phyloP scores from a whole-genome alignment of 225 moss, liverwort and hornwort genomes.

The Sphagnum contortum region DNA sequence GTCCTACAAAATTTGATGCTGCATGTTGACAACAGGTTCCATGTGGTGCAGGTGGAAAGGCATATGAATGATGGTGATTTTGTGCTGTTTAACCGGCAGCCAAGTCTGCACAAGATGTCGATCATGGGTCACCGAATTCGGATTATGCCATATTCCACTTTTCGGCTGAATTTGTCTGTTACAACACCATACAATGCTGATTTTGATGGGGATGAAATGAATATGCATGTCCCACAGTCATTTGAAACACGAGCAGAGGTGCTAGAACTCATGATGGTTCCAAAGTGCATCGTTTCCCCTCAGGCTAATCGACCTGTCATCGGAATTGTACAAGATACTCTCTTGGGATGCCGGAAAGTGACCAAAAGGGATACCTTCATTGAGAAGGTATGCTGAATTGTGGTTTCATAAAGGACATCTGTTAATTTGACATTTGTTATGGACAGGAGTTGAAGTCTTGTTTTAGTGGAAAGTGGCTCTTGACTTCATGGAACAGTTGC shows the following conservation, averaged over 20 bases:
- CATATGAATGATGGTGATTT: slow-evolving; percentile 98
- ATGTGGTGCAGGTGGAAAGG: slow-evolving; percentile 76
- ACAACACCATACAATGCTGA: slow-evolving; percentile 99
- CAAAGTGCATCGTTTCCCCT: slow-evolving; percentile 97
- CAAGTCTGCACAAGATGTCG: slow-evolving; percentile 99
- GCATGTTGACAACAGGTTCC: slow-evolving; percentile 4
- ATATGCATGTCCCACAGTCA: slow-evolving; percentile 99
- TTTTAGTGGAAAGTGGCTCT: no score
- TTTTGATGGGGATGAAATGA: slow-evolving; percentile 99
- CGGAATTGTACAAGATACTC: slow-evolving; percentile 98
- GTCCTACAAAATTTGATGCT: background rate
- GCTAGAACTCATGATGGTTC: slow-evolving; percentile 99
- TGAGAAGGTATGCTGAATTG: slow-evolving; percentile 57
- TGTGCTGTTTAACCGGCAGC: slow-evolving; percentile 97
- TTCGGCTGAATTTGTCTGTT: slow-evolving; percentile 91
- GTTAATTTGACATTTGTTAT: no score
- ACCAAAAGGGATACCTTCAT: slow-evolving; percentile 97
- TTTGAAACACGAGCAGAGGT: slow-evolving; percentile 99
- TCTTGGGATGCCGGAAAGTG: slow-evolving; percentile 93
- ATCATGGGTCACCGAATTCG: slow-evolving; percentile 98
- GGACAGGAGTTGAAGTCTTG: no score
- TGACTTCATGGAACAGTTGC: no score
- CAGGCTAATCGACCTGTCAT: slow-evolving; percentile 95
- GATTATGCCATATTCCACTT: slow-evolving; percentile 98
- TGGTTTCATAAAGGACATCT: no score